phyloP scores from a whole-genome alignment of 345 rosid species.

The Linum lewisii region DNA sequence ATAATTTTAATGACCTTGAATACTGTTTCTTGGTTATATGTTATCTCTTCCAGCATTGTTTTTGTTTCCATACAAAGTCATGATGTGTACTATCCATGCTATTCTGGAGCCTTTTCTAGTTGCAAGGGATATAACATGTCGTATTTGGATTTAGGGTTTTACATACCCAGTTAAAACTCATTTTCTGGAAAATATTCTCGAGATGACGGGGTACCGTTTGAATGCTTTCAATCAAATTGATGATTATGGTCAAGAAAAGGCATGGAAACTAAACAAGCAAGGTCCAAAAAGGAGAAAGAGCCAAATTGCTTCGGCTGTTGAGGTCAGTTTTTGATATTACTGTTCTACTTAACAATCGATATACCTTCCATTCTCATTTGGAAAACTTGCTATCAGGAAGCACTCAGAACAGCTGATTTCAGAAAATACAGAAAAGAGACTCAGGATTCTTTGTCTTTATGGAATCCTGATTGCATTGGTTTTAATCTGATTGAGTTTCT shows the following conservation, averaged over 20 bases:
- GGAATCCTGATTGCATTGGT: conserved; percentile 94
- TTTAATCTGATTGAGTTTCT: conserved; percentile 78
- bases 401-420: conserved; percentile 61
- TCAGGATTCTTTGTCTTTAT: conserved; percentile 60
- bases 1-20: too few relatives aligned
- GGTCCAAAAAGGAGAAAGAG: conserved; percentile 78
- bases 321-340: conserved; percentile 36
- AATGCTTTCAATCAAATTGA: conserved; percentile 76
- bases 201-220: conserved; percentile 58
- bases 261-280: conserved; percentile 81
- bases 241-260: conserved; percentile 85
- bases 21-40: not conserved
- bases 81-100: not conserved
- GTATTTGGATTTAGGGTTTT: conserved; percentile 49
- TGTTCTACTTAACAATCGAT: conserved; percentile 10
- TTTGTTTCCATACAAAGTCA: not conserved
- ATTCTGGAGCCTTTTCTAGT: not conserved
- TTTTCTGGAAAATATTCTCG: conserved; percentile 79
- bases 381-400: conserved; percentile 41
- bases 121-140: not conserved
- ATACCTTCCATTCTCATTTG: conserved; percentile 9
- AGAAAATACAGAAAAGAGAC: conserved; percentile 50
- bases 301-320: conserved; percentile 73
- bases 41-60: not conserved
- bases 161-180: conserved; percentile 59